These are phyloP conservation scores for Extremus antarcticus DNA, from an alignment of 495 filamentous ascomycete genomes.

Conservation along the genomic window DNA sequence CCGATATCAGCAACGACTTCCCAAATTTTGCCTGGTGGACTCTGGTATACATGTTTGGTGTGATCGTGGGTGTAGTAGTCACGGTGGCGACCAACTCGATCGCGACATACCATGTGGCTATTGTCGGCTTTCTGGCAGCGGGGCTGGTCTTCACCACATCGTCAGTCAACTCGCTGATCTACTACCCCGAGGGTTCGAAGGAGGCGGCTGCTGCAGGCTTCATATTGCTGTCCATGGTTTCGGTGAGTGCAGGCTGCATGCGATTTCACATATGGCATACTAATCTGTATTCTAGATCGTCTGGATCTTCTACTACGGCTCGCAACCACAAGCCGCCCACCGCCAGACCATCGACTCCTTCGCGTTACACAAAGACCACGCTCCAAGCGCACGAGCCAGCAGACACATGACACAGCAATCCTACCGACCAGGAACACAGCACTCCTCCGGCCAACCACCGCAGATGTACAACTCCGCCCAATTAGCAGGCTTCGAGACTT, in stretches of 20 bases:
- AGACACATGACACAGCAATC: constrained; percentile 54
- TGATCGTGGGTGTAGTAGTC: constrained; percentile 66
- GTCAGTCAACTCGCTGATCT: constrained; percentile 71
- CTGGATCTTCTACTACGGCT: constrained; percentile 99
- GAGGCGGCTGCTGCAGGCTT: constrained; percentile 88
- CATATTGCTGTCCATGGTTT: constrained; percentile 90
- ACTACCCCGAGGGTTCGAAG: constrained; percentile 53
- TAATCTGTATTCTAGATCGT: constrained; percentile 53
- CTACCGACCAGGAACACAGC: constrained; percentile 67
- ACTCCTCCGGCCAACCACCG: constrained; percentile 56
- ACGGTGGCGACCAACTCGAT: constrained; percentile 72
- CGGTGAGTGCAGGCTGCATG: constrained; percentile 48
- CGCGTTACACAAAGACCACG: constrained; percentile 76
- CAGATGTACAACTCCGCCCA: constrained; percentile 97
- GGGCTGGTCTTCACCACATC: constrained; percentile 76
- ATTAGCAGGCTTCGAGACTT: constrained; percentile 91
- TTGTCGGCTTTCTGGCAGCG: constrained; percentile 75
- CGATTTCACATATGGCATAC: not conserved
- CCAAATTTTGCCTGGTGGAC: constrained; percentile 89
- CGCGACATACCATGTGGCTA: constrained; percentile 80
- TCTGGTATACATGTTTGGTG: constrained; percentile 70
- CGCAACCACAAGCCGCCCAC: constrained; percentile 74
- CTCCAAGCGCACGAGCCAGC: constrained; percentile 41
- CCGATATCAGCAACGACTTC: constrained; percentile 48
- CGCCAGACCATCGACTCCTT: constrained; percentile 93